A percentile compares a stretch with the other conserved stretches of the same genome.
phyloP scores from a whole-genome alignment of 2,329 filamentous ascomycete species.

The Aspergillus flavus region DNA sequence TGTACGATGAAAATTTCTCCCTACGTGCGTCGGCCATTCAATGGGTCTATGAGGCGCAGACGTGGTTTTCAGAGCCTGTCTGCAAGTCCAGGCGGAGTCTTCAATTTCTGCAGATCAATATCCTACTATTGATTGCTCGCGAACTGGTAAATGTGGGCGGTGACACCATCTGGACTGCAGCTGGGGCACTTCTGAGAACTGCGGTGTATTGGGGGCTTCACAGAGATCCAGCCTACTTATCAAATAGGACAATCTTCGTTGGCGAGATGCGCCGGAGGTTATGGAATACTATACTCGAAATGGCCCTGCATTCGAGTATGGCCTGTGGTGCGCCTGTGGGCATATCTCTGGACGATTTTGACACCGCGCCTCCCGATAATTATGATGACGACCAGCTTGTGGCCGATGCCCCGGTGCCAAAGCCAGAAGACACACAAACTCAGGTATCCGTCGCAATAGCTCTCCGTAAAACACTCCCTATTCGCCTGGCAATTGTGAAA shows the following conservation, averaged over 20 bases:
- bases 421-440: conserved; percentile 33
- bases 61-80: conserved; percentile 57
- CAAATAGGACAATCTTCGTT: conserved; percentile 22
- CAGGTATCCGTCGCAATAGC: conserved; percentile 39
- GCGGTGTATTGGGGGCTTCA: conserved; percentile 47
- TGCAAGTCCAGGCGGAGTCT: conserved; percentile 57
- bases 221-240: conserved; percentile 39
- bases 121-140: conserved; percentile 42
- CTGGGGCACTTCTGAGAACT: conserved; percentile 40
- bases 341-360: conserved; percentile 38
- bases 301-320: conserved; percentile 42
- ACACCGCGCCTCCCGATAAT: conserved; percentile 42
- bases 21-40: conserved; percentile 51
- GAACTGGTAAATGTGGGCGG: conserved; percentile 38
- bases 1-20: conserved; percentile 55
- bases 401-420: conserved; percentile 27
- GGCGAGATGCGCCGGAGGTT: conserved; percentile 33
- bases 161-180: conserved; percentile 41
- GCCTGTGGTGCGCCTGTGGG: conserved; percentile 39
- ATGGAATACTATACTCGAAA: conserved; percentile 39
- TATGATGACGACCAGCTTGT: conserved; percentile 45
- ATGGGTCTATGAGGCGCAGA: conserved; percentile 62
- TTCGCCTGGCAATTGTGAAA: conserved; percentile 39
- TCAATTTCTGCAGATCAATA: conserved; percentile 52
- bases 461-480: conserved; percentile 39